Base-by-base conservation (phyloP, 768 basidiomycete species). In the Paxillus rubicundulus region DNA sequence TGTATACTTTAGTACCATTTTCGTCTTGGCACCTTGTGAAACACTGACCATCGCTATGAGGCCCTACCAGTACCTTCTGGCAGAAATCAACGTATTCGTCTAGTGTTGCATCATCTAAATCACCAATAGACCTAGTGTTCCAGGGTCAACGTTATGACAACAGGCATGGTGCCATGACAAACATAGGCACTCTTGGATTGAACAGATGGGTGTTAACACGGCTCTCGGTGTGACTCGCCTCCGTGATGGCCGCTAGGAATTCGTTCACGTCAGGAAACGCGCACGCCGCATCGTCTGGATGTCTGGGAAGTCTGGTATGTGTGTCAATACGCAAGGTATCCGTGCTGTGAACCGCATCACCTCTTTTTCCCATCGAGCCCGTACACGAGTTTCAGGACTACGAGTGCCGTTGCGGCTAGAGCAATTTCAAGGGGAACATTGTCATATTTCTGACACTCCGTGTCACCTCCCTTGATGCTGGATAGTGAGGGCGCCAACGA, bases 301-400 rank as follows among this genome's bases (percentile, higher is more conserved):
- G 67, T 52, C 60, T 66, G 53, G 82, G 81, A 30, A 68, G 61
- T 65, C 81, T 86, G 56, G 53, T 42, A 58, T 30, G 20, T 21
- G 41, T 13, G 40, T 61, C 53, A 61, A 53, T 53, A 53, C 37
- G 38, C 43, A 42, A 56, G 42, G 40, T 21, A 16, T 27, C 36
- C 41, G 28, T 43, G 49, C 45, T 50, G 54, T 39, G 0, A 9
- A 32, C 17, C n/a, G 24, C 56, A 72, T 53, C 63, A 84, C 88
- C 89, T 80, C 48, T 61, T 50, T 56, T 72, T 73, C 27, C 84
- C 89, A 64, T 94, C 92, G 27, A 94, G 63, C 1, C 92, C 94
- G 61, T 94, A 94, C 21, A 85, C 79, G 77, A 96, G 77, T 72
- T 94, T 95, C 60, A 94, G 74, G 33, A 85, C 83, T 10, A 92